Conservation (phyloP, 176 grass and related monocot species). For the Avena sativa region DNA sequence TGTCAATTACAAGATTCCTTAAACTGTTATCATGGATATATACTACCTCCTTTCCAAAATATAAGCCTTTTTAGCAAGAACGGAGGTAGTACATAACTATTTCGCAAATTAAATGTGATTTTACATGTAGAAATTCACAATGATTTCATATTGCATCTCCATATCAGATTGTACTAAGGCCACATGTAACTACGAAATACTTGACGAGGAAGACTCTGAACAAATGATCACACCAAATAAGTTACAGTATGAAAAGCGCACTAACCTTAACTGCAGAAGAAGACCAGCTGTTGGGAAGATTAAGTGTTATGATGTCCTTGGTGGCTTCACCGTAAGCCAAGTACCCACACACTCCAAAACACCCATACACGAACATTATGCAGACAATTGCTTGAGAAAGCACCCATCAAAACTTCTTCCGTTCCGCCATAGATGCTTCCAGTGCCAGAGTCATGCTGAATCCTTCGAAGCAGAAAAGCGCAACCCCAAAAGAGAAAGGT, state of each 20-base stretch:
- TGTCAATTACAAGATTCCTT: conserved; percentile 31
- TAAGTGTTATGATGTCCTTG: conserved; percentile 92
- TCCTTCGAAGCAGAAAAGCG: conserved; percentile 91
- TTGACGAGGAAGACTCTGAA: not conserved
- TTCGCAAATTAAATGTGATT: too few species aligned
- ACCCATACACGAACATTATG: conserved; percentile 64
- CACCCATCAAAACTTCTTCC: conserved; percentile 71
- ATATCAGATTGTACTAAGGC: too few species aligned
- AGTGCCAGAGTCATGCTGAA: conserved; percentile 91
- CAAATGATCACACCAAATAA: conserved; percentile 16
- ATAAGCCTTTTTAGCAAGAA: too few species aligned
- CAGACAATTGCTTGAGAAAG: conserved; percentile 74
- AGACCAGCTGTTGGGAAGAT: conserved; percentile 83
- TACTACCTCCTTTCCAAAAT: too few species aligned
- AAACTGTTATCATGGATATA: not conserved
- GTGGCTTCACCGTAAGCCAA: conserved; percentile 86
- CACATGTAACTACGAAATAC: too few species aligned
- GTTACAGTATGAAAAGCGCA: not conserved
- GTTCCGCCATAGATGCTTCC: conserved; percentile 83
- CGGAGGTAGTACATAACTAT: too few species aligned
- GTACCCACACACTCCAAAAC: conserved; percentile 88
- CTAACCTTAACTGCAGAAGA: conserved; percentile 78
- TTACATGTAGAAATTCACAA: too few species aligned
- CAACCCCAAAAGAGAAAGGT: conserved; percentile 72
- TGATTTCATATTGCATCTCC: too few species aligned